phyloP scores from a whole-genome alignment of 345 rosid species.

The Linum usitatissimum region DNA sequence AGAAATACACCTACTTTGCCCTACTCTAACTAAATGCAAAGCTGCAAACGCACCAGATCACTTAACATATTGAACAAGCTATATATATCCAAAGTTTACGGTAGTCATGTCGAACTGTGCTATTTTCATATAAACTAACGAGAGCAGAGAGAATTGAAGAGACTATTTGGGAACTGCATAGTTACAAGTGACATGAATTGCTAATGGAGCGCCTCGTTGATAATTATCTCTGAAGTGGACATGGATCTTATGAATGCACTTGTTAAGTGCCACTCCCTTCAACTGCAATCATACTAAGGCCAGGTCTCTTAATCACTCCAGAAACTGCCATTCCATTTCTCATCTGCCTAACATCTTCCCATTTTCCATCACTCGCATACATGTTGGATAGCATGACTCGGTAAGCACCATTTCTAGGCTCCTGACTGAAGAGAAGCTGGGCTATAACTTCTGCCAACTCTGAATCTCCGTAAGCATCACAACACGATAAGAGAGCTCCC shows the following conservation, averaged over 20 bases:
- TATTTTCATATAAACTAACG: too few relatives aligned
- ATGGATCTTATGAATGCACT: neutral
- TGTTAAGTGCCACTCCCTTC: conserved; percentile 10
- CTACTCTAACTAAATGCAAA: too few relatives aligned
- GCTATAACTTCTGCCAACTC: conserved; percentile 58
- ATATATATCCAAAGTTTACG: too few relatives aligned
- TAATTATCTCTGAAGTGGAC: too few relatives aligned
- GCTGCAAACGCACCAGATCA: too few relatives aligned
- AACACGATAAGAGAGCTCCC: conserved; percentile 82
- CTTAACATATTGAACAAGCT: too few relatives aligned
- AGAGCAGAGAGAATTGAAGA: too few relatives aligned
- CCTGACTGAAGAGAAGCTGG: conserved; percentile 35
- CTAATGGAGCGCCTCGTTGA: too few relatives aligned
- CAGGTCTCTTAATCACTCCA: conserved; percentile 40
- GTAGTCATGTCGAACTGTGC: too few relatives aligned
- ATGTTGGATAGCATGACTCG: conserved; percentile 65
- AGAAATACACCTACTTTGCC: too few relatives aligned
- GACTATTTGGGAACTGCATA: too few relatives aligned
- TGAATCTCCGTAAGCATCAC: conserved; percentile 43
- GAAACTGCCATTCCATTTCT: conserved; percentile 32
- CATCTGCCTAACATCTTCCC: conserved; percentile 53
- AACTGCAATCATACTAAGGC: conserved; percentile 42
- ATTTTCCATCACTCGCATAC: conserved; percentile 64
- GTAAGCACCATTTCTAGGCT: conserved; percentile 48
- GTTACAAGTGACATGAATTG: too few relatives aligned